A percentile compares a stretch with the other conserved stretches of the same genome.
phyloP scores from a whole-genome alignment of 1,139 yeast genomes.

The Yamadazyma diddensiae region DNA sequence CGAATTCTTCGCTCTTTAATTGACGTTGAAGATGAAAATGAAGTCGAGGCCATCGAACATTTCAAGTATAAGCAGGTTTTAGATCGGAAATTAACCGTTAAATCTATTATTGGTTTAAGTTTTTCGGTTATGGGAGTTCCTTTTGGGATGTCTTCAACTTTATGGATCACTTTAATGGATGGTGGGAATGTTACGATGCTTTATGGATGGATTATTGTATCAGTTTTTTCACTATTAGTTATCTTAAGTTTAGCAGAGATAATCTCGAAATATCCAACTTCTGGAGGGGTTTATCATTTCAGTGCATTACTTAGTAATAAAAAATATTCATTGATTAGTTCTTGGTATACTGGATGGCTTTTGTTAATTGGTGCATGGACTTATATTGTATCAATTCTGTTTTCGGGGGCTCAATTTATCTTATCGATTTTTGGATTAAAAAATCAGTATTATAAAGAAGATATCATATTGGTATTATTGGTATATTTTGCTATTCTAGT shows the following conservation, averaged over 20 bases:
- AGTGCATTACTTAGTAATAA: slow-evolving; percentile 66
- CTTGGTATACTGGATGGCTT: slow-evolving; percentile 80
- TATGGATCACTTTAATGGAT: slow-evolving; percentile 65
- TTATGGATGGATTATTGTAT: slow-evolving; percentile 67
- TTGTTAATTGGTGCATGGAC: slow-evolving; percentile 73
- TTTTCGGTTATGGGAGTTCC: slow-evolving; percentile 80
- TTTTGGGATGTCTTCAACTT: slow-evolving; percentile 67
- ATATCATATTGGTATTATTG: slow-evolving; percentile 51
- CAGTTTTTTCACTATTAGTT: slow-evolving; percentile 58
- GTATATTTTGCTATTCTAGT: slow-evolving; percentile 57
- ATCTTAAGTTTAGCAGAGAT: slow-evolving; percentile 70
- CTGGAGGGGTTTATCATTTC: slow-evolving; percentile 73
- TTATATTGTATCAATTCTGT: slow-evolving; percentile 68
- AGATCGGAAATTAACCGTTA: slow-evolving; percentile 61
- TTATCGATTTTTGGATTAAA: slow-evolving; percentile 62
- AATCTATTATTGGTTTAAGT: slow-evolving; percentile 70
- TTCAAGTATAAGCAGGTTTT: slow-evolving; percentile 70
- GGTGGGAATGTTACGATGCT: slow-evolving; percentile 73
- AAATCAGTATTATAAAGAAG: slow-evolving; percentile 56
- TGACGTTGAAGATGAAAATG: slow-evolving; percentile 38
- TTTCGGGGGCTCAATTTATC: slow-evolving; percentile 72
- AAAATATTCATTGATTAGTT: slow-evolving; percentile 49
- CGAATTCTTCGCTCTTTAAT: slow-evolving; percentile 20
- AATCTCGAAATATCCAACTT: slow-evolving; percentile 70
- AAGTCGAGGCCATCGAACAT: slow-evolving; percentile 60